Base-by-base conservation (phyloP, 106 monocot genomes). In the Hemerocallis citrina region DNA sequence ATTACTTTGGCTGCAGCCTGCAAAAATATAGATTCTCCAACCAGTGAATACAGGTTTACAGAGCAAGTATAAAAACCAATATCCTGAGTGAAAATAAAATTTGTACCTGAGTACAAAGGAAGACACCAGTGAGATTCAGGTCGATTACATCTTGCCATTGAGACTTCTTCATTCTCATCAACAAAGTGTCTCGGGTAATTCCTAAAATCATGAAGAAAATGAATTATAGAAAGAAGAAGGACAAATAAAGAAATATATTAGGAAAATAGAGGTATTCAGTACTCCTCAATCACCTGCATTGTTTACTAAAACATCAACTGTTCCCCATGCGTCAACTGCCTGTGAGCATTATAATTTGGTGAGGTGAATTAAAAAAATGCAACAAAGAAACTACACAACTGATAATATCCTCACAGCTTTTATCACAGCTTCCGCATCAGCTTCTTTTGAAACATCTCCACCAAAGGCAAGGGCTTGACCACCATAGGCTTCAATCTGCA, bases 121-220 rank as follows among this genome's bases (percentile, higher is more conserved):
- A 92, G 40, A 86, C 86, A 57, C 86, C 91, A 13, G 91, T 92
- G 40, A 92, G 75, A 74, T 92, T 92, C 30, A 83, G 62, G 35
- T 92, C 86, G 50, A 92, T 86, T 33, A 92, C 91, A 27, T 92
- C 91, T 57, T 92, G 91, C 91, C 91, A 92, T 20, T 86, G 86
- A 64, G 73, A 69, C 74, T 82, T 82, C 67, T 92, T 92, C 91
- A 92, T 92, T 72, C 91, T 74, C 91, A 92, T 86, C 73, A 92
- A 69, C 25, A 92, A 72, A 37, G 86, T 80, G 35, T 92, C 91
- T 25, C 91, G 66, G n/a, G 91, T 92, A 37, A 92, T 92, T 61
- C 91, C 91, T 92, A 43, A 27, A 74, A 54, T 3, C 49, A 52
- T 24, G 12, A 37, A 17, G 1, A 43, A 6, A 35, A 62, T 34